A percentile compares a stretch with the other conserved stretches of the same genome.
phyloP scores from a whole-genome alignment of 2,329 filamentous ascomycete species.

The Epichloe aotearoae region DNA sequence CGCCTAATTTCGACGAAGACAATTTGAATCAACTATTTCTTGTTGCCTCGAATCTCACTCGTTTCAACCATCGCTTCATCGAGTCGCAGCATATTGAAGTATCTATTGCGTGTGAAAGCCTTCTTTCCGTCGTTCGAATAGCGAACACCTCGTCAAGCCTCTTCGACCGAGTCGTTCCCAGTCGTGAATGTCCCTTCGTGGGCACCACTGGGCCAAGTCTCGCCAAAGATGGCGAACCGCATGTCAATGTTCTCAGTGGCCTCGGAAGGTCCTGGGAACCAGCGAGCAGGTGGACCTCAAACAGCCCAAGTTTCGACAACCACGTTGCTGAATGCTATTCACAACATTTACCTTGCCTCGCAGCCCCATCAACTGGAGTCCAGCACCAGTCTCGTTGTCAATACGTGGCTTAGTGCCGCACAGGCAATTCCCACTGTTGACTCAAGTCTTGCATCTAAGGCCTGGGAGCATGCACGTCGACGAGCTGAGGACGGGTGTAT shows the following conservation, averaged over 20 bases:
- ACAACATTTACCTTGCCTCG: conserved; percentile 73
- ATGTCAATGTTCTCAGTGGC: conserved; percentile 58
- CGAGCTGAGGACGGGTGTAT: conserved; percentile 94
- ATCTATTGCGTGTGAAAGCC: neutral
- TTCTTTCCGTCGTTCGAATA: neutral
- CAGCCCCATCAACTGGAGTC: conserved; percentile 81
- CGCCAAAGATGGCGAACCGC: conserved; percentile 42
- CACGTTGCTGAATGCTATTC: conserved; percentile 80
- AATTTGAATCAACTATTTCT: neutral
- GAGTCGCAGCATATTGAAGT: neutral
- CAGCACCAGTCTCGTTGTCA: conserved; percentile 82
- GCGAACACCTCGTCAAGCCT: neutral
- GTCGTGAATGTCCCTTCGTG: conserved; percentile 26
- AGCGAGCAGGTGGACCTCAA: conserved; percentile 49
- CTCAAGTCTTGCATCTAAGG: conserved; percentile 59
- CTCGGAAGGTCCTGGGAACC: conserved; percentile 47
- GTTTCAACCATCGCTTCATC: neutral
- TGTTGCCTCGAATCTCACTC: neutral
- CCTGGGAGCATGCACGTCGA: conserved; percentile 92
- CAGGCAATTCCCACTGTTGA: conserved; percentile 66
- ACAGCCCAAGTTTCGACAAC: conserved; percentile 80
- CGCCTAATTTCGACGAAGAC: neutral
- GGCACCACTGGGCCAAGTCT: conserved; percentile 16
- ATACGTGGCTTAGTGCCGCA: conserved; percentile 81
- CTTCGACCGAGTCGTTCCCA: neutral